A percentile compares a stretch with the other conserved stretches of the same genome.
Conservation (phyloP, 805 yeast species). For the Torulaspora franciscae region DNA sequence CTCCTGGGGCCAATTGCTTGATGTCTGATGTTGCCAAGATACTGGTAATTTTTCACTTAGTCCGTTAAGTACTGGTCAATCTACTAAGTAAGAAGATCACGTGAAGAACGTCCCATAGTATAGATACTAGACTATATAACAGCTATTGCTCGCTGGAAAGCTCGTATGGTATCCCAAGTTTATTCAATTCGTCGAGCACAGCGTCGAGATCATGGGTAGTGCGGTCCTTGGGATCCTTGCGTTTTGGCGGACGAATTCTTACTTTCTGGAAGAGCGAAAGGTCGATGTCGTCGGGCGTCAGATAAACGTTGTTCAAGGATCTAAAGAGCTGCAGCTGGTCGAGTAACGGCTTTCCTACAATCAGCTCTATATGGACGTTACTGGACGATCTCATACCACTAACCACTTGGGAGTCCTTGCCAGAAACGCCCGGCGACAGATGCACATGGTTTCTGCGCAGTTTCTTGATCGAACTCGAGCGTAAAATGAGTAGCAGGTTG, state of each 20-base stretch:
- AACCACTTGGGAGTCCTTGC: conserved; percentile 42
- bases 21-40: too few species aligned
- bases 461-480: conserved; percentile 51
- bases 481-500: conserved; percentile 46
- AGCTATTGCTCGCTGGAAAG: neutral
- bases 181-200: conserved; percentile 4
- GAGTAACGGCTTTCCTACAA: conserved; percentile 45
- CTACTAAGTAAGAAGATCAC: neutral
- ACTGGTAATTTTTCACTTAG: too few species aligned
- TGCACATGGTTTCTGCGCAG: conserved; percentile 87
- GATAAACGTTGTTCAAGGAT: conserved; percentile 70
- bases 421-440: conserved; percentile 58
- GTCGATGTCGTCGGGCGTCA: conserved; percentile 53
- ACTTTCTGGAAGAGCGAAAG: conserved; percentile 24
- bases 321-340: conserved; percentile 43
- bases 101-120: neutral
- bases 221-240: conserved; percentile 1
- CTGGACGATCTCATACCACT: conserved; percentile 68
- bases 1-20: too few species aligned
- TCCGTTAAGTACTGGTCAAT: too few species aligned
- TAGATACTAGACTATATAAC: neutral
- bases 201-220: neutral
- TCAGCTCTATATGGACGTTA: conserved; percentile 57
- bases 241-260: conserved; percentile 10
- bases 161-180: conserved; percentile 14